These are phyloP conservation scores for Tolypocladium ophioglossoides DNA, from an alignment of 2,329 filamentous ascomycete species.

Conservation along the genomic window DNA sequence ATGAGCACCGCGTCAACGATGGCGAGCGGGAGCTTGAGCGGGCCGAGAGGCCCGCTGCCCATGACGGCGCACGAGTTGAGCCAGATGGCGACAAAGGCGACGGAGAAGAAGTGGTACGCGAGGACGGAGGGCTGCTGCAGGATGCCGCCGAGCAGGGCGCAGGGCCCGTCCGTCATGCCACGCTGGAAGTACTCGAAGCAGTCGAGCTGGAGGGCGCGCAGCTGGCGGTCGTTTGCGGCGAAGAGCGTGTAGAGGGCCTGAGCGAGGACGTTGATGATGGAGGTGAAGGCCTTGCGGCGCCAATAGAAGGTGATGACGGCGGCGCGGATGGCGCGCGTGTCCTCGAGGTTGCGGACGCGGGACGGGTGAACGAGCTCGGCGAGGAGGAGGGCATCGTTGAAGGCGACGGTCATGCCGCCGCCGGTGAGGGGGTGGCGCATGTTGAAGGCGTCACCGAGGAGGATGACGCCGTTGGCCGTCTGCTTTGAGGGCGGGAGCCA, in stretches of 20 bases:
- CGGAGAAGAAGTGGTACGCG: conserved; percentile 88
- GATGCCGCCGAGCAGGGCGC: conserved; percentile 71
- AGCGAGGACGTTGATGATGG: conserved; percentile 95
- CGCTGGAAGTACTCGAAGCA: conserved; percentile 90
- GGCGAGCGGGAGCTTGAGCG: conserved; percentile 44
- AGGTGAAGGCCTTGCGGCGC: conserved; percentile 69
- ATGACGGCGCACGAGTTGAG: conserved; percentile 32
- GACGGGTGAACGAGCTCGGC: conserved; percentile 61
- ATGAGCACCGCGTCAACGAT: conserved; percentile 57
- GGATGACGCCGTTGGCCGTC: conserved; percentile 50
- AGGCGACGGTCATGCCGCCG: conserved; percentile 94
- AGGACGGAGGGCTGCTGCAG: conserved; percentile 68
- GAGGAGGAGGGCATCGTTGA: conserved; percentile 81
- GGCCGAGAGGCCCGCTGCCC: conserved; percentile 21
- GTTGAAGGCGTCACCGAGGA: conserved; percentile 93
- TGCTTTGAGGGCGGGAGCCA: conserved; percentile 72
- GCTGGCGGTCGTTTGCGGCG: conserved; percentile 68
- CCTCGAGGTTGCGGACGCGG: conserved; percentile 55
- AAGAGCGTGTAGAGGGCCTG: conserved; percentile 89
- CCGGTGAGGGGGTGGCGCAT: conserved; percentile 99
- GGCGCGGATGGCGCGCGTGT: conserved; percentile 53
- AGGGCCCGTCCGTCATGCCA: conserved; percentile 65
- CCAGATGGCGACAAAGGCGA: conserved; percentile 84
- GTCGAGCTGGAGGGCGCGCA: conserved; percentile 72
- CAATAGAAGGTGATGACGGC: conserved; percentile 76